Conservation (phyloP, 78 protist genomes). For the Dictyostelium capitatum region DNA sequence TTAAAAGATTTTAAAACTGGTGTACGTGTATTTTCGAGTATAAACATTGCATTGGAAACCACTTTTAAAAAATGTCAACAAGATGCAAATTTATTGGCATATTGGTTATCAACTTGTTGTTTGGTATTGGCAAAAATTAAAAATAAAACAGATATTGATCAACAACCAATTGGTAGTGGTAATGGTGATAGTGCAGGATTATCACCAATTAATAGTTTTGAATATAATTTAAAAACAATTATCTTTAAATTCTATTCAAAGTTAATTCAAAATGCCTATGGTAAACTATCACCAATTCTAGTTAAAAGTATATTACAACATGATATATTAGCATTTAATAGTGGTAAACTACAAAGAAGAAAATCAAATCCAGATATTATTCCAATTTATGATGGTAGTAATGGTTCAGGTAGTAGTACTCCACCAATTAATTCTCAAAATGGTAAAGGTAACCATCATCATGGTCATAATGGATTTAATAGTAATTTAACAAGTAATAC, state of each 20-base stretch:
- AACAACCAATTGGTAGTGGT: not conserved
- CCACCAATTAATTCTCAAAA: not conserved
- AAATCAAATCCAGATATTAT: conserved; percentile 52
- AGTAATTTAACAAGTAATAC: conserved; percentile 55
- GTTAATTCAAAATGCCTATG: conserved; percentile 49
- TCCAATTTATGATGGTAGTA: not conserved
- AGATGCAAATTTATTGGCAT: conserved; percentile 26
- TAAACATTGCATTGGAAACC: conserved; percentile 36
- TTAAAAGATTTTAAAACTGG: conserved; percentile 59
- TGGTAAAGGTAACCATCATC: not conserved
- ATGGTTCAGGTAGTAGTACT: not conserved
- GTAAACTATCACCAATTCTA: conserved; percentile 41
- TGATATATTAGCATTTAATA: conserved; percentile 70
- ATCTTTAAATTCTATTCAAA: conserved; percentile 65
- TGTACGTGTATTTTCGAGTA: conserved; percentile 33
- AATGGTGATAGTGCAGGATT: not conserved
- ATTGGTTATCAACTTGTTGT: conserved; percentile 62
- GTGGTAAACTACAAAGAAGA: conserved; percentile 48
- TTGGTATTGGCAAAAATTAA: conserved; percentile 55
- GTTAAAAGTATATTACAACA: conserved; percentile 45
- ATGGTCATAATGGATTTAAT: not conserved
- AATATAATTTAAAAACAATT: conserved; percentile 48
- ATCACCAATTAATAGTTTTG: conserved; percentile 69
- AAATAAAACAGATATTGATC: conserved; percentile 1
- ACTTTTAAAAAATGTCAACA: conserved; percentile 37